These are phyloP conservation scores for Cystobasidium ongulense DNA, from an alignment of 768 basidiomycete genomes.

Conservation along the genomic window DNA sequence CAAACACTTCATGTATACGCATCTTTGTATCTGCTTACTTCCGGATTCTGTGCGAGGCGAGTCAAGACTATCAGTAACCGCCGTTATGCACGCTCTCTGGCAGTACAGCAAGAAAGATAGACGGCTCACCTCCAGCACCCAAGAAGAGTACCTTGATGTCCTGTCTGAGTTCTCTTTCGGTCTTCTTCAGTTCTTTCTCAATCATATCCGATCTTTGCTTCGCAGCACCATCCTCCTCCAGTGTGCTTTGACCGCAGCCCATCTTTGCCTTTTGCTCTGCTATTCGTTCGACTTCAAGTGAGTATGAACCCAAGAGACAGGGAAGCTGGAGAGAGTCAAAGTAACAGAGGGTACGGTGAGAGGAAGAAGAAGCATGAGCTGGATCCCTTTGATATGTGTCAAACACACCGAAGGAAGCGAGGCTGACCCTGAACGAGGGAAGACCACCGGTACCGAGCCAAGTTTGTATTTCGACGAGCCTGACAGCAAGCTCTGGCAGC, in stretches of 20 bases:
- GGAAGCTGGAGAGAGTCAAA: too few relatives aligned
- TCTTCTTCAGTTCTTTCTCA: conserved; percentile 80
- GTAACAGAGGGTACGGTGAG: too few relatives aligned
- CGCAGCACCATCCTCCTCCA: conserved; percentile 39
- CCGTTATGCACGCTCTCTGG: neutral
- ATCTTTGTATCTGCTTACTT: neutral
- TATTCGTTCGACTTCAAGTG: neutral
- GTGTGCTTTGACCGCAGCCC: conserved; percentile 40
- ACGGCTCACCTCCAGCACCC: conserved; percentile 75
- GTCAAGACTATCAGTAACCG: neutral
- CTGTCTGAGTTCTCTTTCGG: conserved; percentile 57
- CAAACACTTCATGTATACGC: neutral
- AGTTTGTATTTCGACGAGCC: too few relatives aligned
- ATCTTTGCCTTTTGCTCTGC: conserved; percentile 32
- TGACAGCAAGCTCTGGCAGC: too few relatives aligned
- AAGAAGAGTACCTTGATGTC: conserved; percentile 69
- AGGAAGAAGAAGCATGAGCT: too few relatives aligned
- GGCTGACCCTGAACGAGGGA: too few relatives aligned
- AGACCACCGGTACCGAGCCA: too few relatives aligned
- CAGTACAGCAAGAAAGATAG: neutral
- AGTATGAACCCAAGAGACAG: neutral
- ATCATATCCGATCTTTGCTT: conserved; percentile 70
- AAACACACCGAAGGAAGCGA: too few relatives aligned
- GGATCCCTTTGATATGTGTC: too few relatives aligned
- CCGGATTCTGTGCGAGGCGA: conserved; percentile 2